Evolutionary conservation across 192 early-diverging fungal species (phyloP).

Genomic region (Blastocladiella britannica): DNA sequence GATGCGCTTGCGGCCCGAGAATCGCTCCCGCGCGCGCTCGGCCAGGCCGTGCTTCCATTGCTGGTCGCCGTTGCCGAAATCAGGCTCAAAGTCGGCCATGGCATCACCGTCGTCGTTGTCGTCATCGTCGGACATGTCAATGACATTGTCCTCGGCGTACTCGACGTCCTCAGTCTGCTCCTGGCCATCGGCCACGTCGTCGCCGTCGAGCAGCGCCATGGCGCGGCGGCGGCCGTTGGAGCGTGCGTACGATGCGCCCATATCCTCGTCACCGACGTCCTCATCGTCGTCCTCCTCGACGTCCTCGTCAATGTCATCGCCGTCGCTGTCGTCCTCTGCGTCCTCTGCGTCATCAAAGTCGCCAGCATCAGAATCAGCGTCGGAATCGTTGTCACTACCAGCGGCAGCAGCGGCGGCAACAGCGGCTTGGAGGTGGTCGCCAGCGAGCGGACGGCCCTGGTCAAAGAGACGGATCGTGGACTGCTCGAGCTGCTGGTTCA

Average conservation of each 20-base stretch:
- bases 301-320: slow-evolving; percentile 14
- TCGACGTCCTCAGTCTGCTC: neutral
- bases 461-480: slow-evolving; percentile 49
- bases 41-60: slow-evolving; percentile 4
- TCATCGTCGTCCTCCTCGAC: slow-evolving; percentile 14
- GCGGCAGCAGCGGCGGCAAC: slow-evolving; percentile 17
- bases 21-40: neutral
- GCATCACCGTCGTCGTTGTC: slow-evolving; percentile 5
- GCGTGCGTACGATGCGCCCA: too few relatives aligned
- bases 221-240: slow-evolving; percentile 25
- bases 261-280: slow-evolving; percentile 10
- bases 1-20: slow-evolving; percentile 28
- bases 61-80: too few relatives aligned
- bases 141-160: slow-evolving; percentile 21
- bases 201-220: slow-evolving; percentile 7
- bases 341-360: slow-evolving; percentile 15
- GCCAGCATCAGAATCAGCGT: slow-evolving; percentile 16
- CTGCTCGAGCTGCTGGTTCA: slow-evolving; percentile 43
- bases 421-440: slow-evolving; percentile 13
- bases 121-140: slow-evolving; percentile 24
- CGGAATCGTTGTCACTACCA: slow-evolving; percentile 55
- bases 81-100: too few relatives aligned
- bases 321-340: slow-evolving; percentile 9
- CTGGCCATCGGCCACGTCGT: neutral
- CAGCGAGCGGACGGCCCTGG: slow-evolving; percentile 7